Percentiles rank a stretch among this genome's conserved stretches.
Evolutionary conservation across 495 filamentous ascomycete genomes (phyloP).

Genomic region (Evernia prunastri): DNA sequence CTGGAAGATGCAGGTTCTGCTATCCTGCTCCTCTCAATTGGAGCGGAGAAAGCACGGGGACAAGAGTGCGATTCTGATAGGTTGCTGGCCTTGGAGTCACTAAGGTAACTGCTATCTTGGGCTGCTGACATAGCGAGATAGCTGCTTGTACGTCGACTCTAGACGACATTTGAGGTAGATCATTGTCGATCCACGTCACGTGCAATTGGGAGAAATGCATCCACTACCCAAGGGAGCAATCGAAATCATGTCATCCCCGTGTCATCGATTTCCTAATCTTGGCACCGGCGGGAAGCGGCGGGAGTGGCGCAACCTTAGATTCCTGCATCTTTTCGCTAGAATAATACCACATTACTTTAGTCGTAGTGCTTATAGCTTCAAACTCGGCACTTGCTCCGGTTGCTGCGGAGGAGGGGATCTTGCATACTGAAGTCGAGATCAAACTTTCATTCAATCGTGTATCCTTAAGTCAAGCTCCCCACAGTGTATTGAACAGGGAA

Average conservation of each 20-base stretch:
- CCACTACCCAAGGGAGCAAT: too few relatives aligned
- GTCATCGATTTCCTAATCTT: neutral
- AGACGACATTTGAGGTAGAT: neutral
- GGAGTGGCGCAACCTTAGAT: constrained; percentile 1
- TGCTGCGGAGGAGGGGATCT: too few relatives aligned
- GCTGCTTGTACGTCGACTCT: too few relatives aligned
- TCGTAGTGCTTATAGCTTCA: too few relatives aligned
- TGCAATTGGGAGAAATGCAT: too few relatives aligned
- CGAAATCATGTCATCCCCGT: too few relatives aligned
- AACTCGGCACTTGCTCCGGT: neutral
- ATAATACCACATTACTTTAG: too few relatives aligned
- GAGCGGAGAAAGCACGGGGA: constrained; percentile 5
- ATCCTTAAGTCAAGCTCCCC: too few relatives aligned
- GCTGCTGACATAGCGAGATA: neutral
- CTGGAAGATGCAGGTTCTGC: neutral
- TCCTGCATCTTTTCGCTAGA: neutral
- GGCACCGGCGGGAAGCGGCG: neutral
- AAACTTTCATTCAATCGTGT: too few relatives aligned
- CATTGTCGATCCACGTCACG: neutral
- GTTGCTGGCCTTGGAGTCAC: too few relatives aligned
- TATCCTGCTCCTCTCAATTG: neutral
- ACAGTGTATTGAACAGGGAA: too few relatives aligned
- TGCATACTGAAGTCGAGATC: too few relatives aligned
- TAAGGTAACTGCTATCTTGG: neutral
- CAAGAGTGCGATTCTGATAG: constrained; percentile 9